A percentile compares a stretch with the other conserved stretches of the same genome.
Evolutionary conservation across 352 stramenopile genomes (phyloP).

Genomic region (Elongisporangium prolatum): DNA sequence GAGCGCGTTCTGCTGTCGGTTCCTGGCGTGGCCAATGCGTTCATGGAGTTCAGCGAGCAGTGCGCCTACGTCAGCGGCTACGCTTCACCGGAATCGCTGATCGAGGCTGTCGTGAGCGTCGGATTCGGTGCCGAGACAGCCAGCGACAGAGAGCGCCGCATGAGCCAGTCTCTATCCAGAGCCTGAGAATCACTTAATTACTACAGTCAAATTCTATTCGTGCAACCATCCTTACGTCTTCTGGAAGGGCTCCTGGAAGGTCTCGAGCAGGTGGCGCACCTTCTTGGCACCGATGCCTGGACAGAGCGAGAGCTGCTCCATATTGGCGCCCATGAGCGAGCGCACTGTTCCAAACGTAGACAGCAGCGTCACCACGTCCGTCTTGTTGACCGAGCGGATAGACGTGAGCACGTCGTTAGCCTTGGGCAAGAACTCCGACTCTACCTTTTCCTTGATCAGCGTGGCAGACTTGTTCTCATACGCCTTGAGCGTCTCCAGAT

Average conservation of each 20-base stretch:
- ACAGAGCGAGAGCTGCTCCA: slow-evolving; percentile 93
- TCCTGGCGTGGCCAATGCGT: slow-evolving; percentile 71
- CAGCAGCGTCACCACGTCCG: slow-evolving; percentile 91
- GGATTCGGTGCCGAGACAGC: slow-evolving; percentile 61
- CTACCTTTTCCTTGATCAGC: slow-evolving; percentile 93
- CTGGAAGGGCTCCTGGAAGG: slow-evolving; percentile 92
- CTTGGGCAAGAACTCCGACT: slow-evolving; percentile 88
- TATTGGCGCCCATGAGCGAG: slow-evolving; percentile 85
- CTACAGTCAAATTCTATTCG: slow-evolving; percentile 4
- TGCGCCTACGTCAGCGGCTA: slow-evolving; percentile 68
- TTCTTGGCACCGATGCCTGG: slow-evolving; percentile 94
- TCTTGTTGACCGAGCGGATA: slow-evolving; percentile 94
- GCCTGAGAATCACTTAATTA: slow-evolving; percentile 38
- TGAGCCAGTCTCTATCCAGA: slow-evolving; percentile 26
- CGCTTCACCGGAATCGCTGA: slow-evolving; percentile 41
- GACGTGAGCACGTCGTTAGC: slow-evolving; percentile 89
- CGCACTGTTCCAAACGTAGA: slow-evolving; percentile 89
- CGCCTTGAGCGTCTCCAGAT: slow-evolving; percentile 95
- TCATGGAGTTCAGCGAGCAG: slow-evolving; percentile 72
- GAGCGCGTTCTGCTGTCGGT: slow-evolving; percentile 20
- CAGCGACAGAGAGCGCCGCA: slow-evolving; percentile 11
- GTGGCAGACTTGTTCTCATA: slow-evolving; percentile 95
- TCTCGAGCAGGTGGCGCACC: slow-evolving; percentile 90
- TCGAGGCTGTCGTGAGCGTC: slow-evolving; percentile 56
- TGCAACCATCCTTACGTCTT: slow-evolving; percentile 33